phyloP scores from a whole-genome alignment of 2,329 filamentous ascomycete species.

The Arthrobotrys iridis region DNA sequence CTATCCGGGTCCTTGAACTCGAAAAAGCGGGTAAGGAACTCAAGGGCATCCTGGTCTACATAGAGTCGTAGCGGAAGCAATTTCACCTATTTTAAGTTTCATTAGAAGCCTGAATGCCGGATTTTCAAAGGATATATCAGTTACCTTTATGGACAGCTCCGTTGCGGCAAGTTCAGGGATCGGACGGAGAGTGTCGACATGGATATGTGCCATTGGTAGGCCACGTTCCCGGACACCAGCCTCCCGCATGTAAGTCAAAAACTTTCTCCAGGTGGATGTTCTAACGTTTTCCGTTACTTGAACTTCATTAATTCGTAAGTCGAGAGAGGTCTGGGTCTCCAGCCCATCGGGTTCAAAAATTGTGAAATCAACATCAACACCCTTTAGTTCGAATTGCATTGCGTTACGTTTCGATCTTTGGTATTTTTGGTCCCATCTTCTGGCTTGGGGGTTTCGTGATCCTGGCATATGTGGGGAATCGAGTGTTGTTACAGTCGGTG shows the following conservation, averaged over 20 bases:
- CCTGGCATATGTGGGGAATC: conserved; percentile 15
- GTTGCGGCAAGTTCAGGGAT: conserved; percentile 84
- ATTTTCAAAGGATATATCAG: conserved; percentile 50
- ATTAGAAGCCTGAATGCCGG: not conserved
- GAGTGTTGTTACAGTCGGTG: conserved; percentile 68
- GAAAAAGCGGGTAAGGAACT: conserved; percentile 97
- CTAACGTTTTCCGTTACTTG: conserved; percentile 95
- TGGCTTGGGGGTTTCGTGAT: conserved; percentile 61
- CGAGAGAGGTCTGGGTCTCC: conserved; percentile 87
- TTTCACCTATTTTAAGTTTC: conserved; percentile 65
- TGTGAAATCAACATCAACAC: conserved; percentile 82
- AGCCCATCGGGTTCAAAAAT: conserved; percentile 78
- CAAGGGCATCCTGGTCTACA: conserved; percentile 95
- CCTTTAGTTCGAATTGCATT: conserved; percentile 90
- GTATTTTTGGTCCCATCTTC: conserved; percentile 70
- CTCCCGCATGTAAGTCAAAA: conserved; percentile 90
- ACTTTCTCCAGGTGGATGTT: conserved; percentile 98
- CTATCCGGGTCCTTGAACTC: conserved; percentile 86
- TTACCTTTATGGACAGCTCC: conserved; percentile 82
- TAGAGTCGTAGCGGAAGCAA: conserved; percentile 88
- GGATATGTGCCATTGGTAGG: conserved; percentile 87
- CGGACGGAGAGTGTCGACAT: conserved; percentile 87
- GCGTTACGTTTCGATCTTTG: conserved; percentile 90
- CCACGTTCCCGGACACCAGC: conserved; percentile 85
- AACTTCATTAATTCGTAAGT: conserved; percentile 81